Base-by-base conservation (phyloP, 768 basidiomycete species). In the Boletus patriciae region DNA sequence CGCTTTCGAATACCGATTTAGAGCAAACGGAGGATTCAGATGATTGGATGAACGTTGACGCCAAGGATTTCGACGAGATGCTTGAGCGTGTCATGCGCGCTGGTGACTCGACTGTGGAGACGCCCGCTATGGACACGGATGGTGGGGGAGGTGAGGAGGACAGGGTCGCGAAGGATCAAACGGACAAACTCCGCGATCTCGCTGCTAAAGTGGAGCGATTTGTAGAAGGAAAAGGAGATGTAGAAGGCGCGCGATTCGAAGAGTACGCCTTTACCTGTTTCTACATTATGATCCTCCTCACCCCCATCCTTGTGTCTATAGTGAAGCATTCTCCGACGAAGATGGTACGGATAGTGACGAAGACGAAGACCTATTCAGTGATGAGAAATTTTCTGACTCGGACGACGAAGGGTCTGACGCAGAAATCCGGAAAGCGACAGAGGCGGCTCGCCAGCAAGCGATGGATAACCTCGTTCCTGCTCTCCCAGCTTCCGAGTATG, bases 181-280 rank as follows among this genome's bases (percentile, higher is more conserved):
- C 93, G 11, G 70, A 78, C 21, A 83, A 82, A 57, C 73, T 98
- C 31, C 85, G 84, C 62, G 80, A 82, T 57, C 78, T 99, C 50
- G 95, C 97, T 12, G 74, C 81, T 57, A 91, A 92, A 68, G 92
- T 99, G 1, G 88, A 91, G 63, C 76, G 77, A n/a, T 99, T 99
- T 67, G 86, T 99, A 3, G 86, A 93, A 62, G 94, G 90, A 3
- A 75, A 95, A 67, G 97, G 97, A 3, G 88, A 91, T 57, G 58
- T 97, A 10, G 88, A 92, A 59, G 97, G 97, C 4, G 97, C 94
- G 0, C 74, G 79, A 60, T 96, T 99, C 66, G 85, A 87, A 52
- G 96, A 98, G 95, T 98, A 73, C 66, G 89, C 77, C 18, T 42
- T 43, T 44, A 46, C 27, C 52, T 52, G 36, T 52, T 25, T 47